Percentiles rank a stretch among this genome's conserved stretches.
Conservation (phyloP, 2,329 filamentous ascomycete genomes). For the Colletotrichum horii region DNA sequence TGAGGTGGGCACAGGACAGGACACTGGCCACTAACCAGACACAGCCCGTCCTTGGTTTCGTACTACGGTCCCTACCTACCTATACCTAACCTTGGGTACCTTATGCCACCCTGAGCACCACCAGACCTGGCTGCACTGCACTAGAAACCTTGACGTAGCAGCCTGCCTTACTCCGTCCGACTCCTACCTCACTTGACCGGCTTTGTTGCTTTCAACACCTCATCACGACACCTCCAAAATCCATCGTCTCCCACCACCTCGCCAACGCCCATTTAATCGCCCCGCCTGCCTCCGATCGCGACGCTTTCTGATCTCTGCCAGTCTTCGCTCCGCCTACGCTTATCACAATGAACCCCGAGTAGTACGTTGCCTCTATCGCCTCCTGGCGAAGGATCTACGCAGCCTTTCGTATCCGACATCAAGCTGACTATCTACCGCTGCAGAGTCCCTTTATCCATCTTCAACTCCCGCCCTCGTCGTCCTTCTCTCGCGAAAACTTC, state of each 20-base stretch:
- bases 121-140: not conserved
- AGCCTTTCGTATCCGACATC: constrained; percentile 6
- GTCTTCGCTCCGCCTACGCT: constrained; percentile 18
- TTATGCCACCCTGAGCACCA: not conserved
- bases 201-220: constrained; percentile 21
- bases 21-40: constrained; percentile 8
- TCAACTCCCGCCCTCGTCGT: not conserved
- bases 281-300: not conserved
- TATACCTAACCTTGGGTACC: not conserved
- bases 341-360: constrained; percentile 89
- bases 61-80: not conserved
- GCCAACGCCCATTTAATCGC: constrained; percentile 11
- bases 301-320: constrained; percentile 1
- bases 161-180: constrained; percentile 21
- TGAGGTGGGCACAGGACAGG: not conserved
- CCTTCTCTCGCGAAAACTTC: not conserved
- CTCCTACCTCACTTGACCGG: constrained; percentile 21
- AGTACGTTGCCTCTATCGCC: constrained; percentile 61
- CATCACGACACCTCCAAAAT: constrained; percentile 18
- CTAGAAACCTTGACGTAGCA: constrained; percentile 22
- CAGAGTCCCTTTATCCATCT: constrained; percentile 4
- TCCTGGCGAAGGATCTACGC: not conserved
- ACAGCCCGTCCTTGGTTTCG: not conserved
- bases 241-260: constrained; percentile 14
- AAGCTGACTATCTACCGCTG: constrained; percentile 24